Evolutionary conservation across 2,329 filamentous ascomycete species (phyloP).

Genomic region (Aspergillus jensenii): DNA sequence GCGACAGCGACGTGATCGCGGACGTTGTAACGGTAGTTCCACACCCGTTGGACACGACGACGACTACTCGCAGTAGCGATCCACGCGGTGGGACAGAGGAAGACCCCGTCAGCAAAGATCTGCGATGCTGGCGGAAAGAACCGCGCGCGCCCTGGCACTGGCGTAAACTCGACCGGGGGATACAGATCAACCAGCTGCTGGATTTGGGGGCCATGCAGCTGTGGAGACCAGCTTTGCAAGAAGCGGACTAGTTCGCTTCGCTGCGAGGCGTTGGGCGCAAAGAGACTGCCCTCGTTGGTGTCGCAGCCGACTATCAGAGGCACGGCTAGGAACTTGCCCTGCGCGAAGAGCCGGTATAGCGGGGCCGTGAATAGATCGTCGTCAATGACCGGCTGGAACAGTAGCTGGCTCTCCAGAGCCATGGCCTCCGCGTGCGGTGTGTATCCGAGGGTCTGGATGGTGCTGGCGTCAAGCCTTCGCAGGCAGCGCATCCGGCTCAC

Average conservation of each 20-base stretch:
- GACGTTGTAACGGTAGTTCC: conserved; percentile 53
- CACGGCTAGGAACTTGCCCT: not conserved
- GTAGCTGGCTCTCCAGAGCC: not conserved
- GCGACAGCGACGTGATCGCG: conserved; percentile 38
- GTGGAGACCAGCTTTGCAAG: not conserved
- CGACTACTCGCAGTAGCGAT: not conserved
- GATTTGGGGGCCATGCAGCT: not conserved
- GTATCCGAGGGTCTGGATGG: not conserved
- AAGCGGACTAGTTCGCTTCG: not conserved
- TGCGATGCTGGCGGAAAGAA: not conserved
- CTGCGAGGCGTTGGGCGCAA: not conserved
- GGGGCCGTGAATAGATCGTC: not conserved
- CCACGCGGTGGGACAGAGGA: not conserved
- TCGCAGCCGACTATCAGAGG: not conserved
- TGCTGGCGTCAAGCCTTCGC: not conserved
- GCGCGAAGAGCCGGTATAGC: not conserved
- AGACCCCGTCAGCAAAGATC: not conserved
- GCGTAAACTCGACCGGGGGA: not conserved
- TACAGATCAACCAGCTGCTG: not conserved
- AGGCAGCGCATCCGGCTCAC: not conserved
- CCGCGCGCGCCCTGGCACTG: not conserved
- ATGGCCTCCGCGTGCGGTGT: not conserved
- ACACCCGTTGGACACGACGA: conserved; percentile 25
- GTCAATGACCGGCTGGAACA: not conserved
- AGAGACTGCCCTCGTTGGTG: not conserved